phyloP scores from a whole-genome alignment of 192 early-diverging fungal species.

The Coemansia sp. region DNA sequence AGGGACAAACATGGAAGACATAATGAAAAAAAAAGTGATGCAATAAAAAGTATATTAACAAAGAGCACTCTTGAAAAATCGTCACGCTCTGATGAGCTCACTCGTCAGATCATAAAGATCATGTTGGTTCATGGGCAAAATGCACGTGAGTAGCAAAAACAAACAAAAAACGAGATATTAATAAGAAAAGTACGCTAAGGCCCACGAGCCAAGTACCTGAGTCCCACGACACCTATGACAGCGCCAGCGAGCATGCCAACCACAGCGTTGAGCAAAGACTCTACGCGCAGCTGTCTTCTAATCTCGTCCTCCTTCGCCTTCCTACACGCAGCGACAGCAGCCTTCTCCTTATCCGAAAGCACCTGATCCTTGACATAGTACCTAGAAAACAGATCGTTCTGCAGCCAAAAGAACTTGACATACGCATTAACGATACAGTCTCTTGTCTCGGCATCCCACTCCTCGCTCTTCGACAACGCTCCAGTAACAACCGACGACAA shows the following conservation, averaged over 20 bases:
- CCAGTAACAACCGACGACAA: slow-evolving; percentile 63
- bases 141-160: slow-evolving; percentile 8
- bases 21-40: not conserved
- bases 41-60: not conserved
- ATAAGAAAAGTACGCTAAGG: not conserved
- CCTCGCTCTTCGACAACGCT: slow-evolving; percentile 57
- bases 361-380: slow-evolving; percentile 72
- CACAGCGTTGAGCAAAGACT: slow-evolving; percentile 37
- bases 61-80: not conserved
- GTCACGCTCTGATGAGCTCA: not conserved
- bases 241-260: slow-evolving; percentile 36
- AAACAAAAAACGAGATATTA: not conserved
- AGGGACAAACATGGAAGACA: slow-evolving; percentile 18
- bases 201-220: slow-evolving; percentile 21
- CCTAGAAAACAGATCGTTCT: slow-evolving; percentile 80
- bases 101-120: not conserved
- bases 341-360: slow-evolving; percentile 35
- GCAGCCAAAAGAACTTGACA: slow-evolving; percentile 83
- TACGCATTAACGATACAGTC: slow-evolving; percentile 69
- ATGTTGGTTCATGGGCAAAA: not conserved
- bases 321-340: slow-evolving; percentile 29
- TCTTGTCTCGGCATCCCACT: slow-evolving; percentile 63
- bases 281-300: slow-evolving; percentile 36
- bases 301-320: slow-evolving; percentile 29
- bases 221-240: slow-evolving; percentile 24